Conservation (phyloP, 1,284 basidiomycete species). For the Somion occarium region DNA sequence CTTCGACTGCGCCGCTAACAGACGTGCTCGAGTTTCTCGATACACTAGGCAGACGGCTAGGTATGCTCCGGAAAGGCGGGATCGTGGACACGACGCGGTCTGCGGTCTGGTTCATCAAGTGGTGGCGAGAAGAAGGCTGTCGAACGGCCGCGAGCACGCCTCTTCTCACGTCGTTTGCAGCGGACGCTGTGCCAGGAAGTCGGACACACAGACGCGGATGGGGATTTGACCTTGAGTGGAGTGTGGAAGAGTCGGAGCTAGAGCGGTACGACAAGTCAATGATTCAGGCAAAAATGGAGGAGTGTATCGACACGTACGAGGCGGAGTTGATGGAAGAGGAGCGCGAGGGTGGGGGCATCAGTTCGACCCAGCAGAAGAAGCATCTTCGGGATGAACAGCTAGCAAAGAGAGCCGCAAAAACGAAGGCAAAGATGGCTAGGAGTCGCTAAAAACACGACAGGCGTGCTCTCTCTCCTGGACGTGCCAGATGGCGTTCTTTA, state of each 20-base stretch:
- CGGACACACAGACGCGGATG: conserved; percentile 45
- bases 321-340: conserved; percentile 41
- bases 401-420: conserved; percentile 27
- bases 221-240: conserved; percentile 83
- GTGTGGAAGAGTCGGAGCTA: conserved; percentile 26
- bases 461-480: too few species aligned
- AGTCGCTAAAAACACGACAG: too few species aligned
- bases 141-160: conserved; percentile 35
- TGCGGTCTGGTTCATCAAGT: conserved; percentile 74
- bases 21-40: conserved; percentile 64
- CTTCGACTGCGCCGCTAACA: conserved; percentile 47
- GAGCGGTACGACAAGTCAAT: conserved; percentile 28
- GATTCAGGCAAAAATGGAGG: conserved; percentile 66
- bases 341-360: conserved; percentile 50
- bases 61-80: conserved; percentile 79
- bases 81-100: conserved; percentile 66
- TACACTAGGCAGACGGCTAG: conserved; percentile 66
- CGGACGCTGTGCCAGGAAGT: neutral
- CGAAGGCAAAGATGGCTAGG: conserved; percentile 9
- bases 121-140: conserved; percentile 80
- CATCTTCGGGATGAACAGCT: conserved; percentile 47
- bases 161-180: conserved; percentile 17
- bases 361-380: conserved; percentile 70
- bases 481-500: too few species aligned
- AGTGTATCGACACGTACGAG: conserved; percentile 55